phyloP scores from a whole-genome alignment of 2,329 filamentous ascomycete species.

The Colletotrichum sp. region DNA sequence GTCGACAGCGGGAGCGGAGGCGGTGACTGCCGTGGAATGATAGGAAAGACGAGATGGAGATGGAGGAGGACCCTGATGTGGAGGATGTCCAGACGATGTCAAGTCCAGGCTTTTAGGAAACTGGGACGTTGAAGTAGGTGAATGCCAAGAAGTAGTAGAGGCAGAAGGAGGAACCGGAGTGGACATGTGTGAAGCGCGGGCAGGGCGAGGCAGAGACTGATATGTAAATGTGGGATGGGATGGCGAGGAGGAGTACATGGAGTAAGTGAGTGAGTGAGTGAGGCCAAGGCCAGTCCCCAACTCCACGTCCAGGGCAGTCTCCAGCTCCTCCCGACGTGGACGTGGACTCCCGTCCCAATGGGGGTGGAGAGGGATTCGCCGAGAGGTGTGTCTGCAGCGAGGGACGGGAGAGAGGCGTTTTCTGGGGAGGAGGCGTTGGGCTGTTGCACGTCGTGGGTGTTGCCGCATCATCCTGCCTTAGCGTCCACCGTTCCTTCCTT shows the following conservation, averaged over 20 bases:
- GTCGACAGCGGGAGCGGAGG: neutral
- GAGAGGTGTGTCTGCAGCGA: neutral
- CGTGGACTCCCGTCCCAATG: neutral
- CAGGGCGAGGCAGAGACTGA: neutral
- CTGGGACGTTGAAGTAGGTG: neutral
- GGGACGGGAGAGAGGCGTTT: neutral
- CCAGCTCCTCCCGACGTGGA: neutral
- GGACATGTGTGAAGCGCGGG: conserved; percentile 1
- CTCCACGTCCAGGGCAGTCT: neutral
- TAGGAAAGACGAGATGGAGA: neutral
- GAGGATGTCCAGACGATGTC: neutral
- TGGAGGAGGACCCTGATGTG: neutral
- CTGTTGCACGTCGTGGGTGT: neutral
- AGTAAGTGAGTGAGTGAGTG: neutral
- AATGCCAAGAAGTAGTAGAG: conserved; percentile 2
- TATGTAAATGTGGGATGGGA: conserved; percentile 14
- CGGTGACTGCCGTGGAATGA: neutral
- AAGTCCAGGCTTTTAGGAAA: neutral
- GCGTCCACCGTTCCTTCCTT: neutral
- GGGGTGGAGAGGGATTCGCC: neutral
- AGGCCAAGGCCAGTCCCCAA: neutral
- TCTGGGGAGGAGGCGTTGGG: neutral
- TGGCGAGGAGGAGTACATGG: neutral
- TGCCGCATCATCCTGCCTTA: neutral
- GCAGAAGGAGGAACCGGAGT: neutral